phyloP scores from a whole-genome alignment of 768 basidiomycete genomes.

The Pisolithus marmoratus region DNA sequence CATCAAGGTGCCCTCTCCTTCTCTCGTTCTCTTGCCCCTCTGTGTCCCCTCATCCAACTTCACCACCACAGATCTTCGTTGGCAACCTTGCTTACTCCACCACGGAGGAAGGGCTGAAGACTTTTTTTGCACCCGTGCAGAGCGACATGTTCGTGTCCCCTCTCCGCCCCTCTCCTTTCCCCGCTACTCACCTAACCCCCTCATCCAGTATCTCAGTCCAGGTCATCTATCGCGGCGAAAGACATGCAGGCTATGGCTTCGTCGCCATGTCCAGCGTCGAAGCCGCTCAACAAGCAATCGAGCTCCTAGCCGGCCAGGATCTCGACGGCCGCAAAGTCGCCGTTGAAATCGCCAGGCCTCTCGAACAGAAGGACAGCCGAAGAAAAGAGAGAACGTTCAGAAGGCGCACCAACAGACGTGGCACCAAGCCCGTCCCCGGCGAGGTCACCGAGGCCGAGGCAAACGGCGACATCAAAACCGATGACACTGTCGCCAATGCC shows the following conservation, averaged over 20 bases:
- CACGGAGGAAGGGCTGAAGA: slow-evolving; percentile 91
- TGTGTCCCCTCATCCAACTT: slow-evolving; percentile 14
- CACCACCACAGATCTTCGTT: slow-evolving; percentile 69
- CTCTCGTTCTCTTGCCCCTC: slow-evolving; percentile 5
- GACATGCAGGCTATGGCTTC: slow-evolving; percentile 91
- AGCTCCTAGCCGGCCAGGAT: slow-evolving; percentile 79
- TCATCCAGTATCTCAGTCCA: slow-evolving; percentile 66
- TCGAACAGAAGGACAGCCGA: slow-evolving; percentile 77
- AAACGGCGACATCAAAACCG: slow-evolving; percentile 58
- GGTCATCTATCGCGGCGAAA: slow-evolving; percentile 79
- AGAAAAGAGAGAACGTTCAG: slow-evolving; percentile 73
- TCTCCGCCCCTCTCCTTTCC: not conserved
- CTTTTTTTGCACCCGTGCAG: slow-evolving; percentile 86
- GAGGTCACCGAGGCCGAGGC: slow-evolving; percentile 90
- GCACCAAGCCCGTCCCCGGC: slow-evolving; percentile 80
- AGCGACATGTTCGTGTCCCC: slow-evolving; percentile 72
- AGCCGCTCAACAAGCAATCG: slow-evolving; percentile 83
- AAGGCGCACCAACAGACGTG: slow-evolving; percentile 82
- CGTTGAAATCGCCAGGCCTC: slow-evolving; percentile 89
- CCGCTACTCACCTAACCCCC: slow-evolving; percentile 12
- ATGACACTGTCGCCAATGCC: slow-evolving; percentile 47
- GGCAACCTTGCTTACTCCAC: slow-evolving; percentile 94
- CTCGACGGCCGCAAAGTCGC: slow-evolving; percentile 86
- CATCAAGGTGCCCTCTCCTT: slow-evolving; percentile 69
- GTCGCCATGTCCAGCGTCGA: slow-evolving; percentile 76